Evolutionary conservation across 2,329 filamentous ascomycete genomes (phyloP).

Genomic region (Fusarium floridanum): DNA sequence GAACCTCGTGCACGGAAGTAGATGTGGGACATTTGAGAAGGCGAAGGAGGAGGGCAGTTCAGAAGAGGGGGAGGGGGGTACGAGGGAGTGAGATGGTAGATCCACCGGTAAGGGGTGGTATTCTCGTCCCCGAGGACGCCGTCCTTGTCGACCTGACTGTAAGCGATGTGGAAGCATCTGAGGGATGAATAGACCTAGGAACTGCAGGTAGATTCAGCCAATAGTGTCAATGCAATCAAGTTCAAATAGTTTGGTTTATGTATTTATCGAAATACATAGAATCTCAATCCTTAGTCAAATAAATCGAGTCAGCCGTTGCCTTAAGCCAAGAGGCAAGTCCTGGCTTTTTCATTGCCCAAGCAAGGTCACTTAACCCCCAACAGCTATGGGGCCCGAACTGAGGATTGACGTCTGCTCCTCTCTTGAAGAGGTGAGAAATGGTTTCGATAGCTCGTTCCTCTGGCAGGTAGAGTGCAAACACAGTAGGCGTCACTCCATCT

Average conservation of each 20-base stretch:
- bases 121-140: not conserved
- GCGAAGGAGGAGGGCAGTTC: not conserved
- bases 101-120: not conserved
- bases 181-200: not conserved
- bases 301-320: not conserved
- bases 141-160: not conserved
- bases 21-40: not conserved
- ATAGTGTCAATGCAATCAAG: no score
- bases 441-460: not conserved
- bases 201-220: not conserved
- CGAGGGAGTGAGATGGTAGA: not conserved
- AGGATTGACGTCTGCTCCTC: not conserved
- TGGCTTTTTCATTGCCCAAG: not conserved
- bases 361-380: not conserved
- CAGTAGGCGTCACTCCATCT: not conserved
- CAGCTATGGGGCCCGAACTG: not conserved
- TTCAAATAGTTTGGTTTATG: no score
- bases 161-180: not conserved
- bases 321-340: not conserved
- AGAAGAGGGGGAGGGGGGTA: not conserved
- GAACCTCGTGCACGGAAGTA: not conserved
- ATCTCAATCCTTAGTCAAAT: no score
- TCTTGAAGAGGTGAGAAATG: not conserved
- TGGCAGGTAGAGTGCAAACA: not conserved
- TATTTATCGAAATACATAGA: no score